Base-by-base conservation (phyloP, 192 early-diverging fungal genomes). In the Martensiomyces pterosporus region DNA sequence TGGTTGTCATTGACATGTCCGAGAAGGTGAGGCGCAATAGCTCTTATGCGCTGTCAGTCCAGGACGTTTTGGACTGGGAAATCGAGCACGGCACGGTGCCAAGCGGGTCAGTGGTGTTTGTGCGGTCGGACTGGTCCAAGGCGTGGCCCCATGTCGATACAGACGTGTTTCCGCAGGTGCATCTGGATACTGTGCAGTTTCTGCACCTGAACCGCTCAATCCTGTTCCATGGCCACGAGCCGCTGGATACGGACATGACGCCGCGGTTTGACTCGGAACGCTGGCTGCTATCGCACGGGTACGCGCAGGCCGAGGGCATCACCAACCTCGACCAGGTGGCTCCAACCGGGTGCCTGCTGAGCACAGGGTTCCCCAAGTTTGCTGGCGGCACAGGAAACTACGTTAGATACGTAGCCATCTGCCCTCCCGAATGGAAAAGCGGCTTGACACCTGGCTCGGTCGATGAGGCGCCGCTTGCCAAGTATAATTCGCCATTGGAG, bases 91-190 rank as follows among this genome's bases (percentile, higher is more conserved):
- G 76, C 3, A 51, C 48, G 17, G 50, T 78, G 13, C 76, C 76
- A 5, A 32, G 18, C 23, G 37, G 57, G n/a, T 39, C 76, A 0
- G 69, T 74, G 6, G 76, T 78, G 21, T 73, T 74, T 55, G 67
- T 78, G 52, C 76, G 76, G 43, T 74, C 76, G 2, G 76, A 78
- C 54, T 78, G 76, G 76, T 74, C 69, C 9, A 49, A 52, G 50
- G 23, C 58, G 12, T 78, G 76, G 76, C 76, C 76, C 8, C 23
- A 42, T n/a, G 68, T 77, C 43, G 40, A 77, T 35, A 64, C 71
- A 6, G 64, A 71, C 35, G 60, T 60, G 24, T 77, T 77, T 40
- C 75, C 75, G 47, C 69, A 73, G 44, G 71, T 77, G 22, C 47
- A 46, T 17, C 64, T 77, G 9, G 54, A 64, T 13, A 43, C 69